Base-by-base conservation (phyloP, 75 land plant species). In the Picea glauca region DNA sequence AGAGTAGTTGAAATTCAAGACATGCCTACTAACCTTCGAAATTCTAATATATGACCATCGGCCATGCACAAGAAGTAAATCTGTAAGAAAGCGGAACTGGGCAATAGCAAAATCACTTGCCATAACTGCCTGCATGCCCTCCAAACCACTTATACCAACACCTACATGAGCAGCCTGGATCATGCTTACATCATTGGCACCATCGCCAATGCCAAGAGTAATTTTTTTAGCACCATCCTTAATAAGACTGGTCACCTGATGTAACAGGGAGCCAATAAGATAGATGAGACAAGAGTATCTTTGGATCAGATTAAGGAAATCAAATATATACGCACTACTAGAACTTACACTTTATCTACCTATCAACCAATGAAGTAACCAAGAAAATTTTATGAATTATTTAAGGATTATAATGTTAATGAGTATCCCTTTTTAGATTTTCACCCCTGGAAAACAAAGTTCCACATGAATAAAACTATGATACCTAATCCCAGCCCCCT, bases 181-280 rank as follows among this genome's bases (percentile, higher is more conserved):
- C 99, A 98, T 98, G 83, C 99, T 98, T 66, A 98, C 99, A 85
- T 98, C 99, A 86, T 98, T 98, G 64, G 99, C 99, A 87, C 99
- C 99, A 91, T 98, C 99, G 78, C 99, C 99, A 87, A 98, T 98
- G 77, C 96, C 93, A 63, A 98, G 86, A 60, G 99, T 98, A 54
- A 98, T 98, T 78, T 93, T 98, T 76, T 82, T 72, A 57, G 99
- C 99, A 56, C 92, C 96, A 84, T 93, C 91, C 84, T 91, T 98
- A 11, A 98, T 94, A 74, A 98, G 77, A 62, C 89, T 98, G 56
- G 99, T 98, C 18, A 98, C 99, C 99, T 96, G 78, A 18, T 58
- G 31, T 5, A 54, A 31, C 4, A 61, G 15, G 58, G n/a, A 54
- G 38, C 15, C 77, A 75, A 18, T 75, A 31, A 70, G 8, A 35